These are phyloP conservation scores for Ceratobasidium sp. DNA, from an alignment of 1,284 basidiomycete genomes.

Conservation along the genomic window DNA sequence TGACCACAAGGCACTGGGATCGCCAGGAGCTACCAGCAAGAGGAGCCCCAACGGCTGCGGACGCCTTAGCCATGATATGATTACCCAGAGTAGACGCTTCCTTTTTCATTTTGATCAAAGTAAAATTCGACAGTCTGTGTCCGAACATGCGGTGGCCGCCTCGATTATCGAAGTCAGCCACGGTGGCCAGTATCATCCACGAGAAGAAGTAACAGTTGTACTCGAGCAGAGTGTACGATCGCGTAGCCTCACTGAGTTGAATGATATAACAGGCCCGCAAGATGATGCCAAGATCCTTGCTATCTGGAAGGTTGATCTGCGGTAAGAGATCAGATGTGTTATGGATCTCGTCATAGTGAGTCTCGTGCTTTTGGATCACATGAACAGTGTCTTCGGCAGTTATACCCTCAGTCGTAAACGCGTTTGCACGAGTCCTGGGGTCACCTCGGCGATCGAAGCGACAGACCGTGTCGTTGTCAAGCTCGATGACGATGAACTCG, in stretches of 20 bases:
- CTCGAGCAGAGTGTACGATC: background rate
- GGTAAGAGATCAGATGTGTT: background rate
- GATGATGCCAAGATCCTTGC: background rate
- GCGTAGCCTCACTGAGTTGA: background rate
- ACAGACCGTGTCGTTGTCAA: background rate
- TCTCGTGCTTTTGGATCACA: background rate
- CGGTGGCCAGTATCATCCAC: too few species aligned
- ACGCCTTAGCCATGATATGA: too few species aligned
- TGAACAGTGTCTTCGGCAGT: slow-evolving; percentile 10
- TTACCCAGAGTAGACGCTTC: too few species aligned
- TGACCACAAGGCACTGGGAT: too few species aligned
- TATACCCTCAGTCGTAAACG: background rate
- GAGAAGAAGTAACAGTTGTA: slow-evolving; percentile 38
- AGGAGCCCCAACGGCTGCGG: too few species aligned
- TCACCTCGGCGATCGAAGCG: slow-evolving; percentile 19
- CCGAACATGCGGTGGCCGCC: too few species aligned
- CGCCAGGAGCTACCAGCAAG: too few species aligned
- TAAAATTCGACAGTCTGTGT: too few species aligned
- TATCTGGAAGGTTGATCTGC: slow-evolving; percentile 4
- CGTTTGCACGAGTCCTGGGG: background rate
- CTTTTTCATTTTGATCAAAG: too few species aligned
- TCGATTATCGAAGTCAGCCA: too few species aligned
- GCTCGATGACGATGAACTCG: slow-evolving; percentile 1
- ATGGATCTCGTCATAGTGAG: background rate
- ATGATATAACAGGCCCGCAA: background rate